phyloP scores from a whole-genome alignment of 2,329 filamentous ascomycete species.

The Coniochaeta sp. region DNA sequence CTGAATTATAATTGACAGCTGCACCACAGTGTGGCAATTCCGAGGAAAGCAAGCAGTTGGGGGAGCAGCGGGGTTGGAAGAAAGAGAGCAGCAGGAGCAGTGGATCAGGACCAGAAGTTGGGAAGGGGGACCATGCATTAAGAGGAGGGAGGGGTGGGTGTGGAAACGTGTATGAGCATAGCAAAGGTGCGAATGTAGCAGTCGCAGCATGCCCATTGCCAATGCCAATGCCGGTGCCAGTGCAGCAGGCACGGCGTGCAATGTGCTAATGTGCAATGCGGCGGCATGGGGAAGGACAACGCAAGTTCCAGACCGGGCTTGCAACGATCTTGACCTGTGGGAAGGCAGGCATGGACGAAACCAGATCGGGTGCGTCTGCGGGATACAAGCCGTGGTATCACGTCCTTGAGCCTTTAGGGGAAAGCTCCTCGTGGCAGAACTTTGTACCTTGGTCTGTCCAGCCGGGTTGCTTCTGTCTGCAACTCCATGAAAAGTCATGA shows the following conservation, averaged over 20 bases:
- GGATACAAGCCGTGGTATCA: constrained; percentile 25
- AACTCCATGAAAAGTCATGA: background rate
- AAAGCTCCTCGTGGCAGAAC: constrained; percentile 11
- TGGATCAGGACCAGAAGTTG: constrained; percentile 14
- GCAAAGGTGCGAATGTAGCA: constrained; percentile 2
- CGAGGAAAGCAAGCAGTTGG: constrained; percentile 6
- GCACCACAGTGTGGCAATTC: constrained; percentile 15
- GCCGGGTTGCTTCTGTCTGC: background rate
- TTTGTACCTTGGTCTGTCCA: background rate
- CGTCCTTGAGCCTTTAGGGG: constrained; percentile 24
- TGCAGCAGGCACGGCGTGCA: background rate
- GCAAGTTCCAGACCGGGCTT: constrained; percentile 9
- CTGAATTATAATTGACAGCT: constrained; percentile 13
- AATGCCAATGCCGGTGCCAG: background rate
- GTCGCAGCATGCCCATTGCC: background rate
- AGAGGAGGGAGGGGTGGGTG: constrained; percentile 28
- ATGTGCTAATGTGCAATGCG: background rate
- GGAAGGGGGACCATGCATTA: constrained; percentile 23
- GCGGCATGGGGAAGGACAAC: constrained; percentile 2
- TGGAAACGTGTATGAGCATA: constrained; percentile 10
- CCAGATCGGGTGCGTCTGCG: constrained; percentile 1
- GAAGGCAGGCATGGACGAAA: background rate
- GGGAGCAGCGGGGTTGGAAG: constrained; percentile 6
- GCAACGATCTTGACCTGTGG: background rate
- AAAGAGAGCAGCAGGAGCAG: constrained; percentile 1